phyloP scores from a whole-genome alignment of 352 stramenopile species.

The Pythium monospermum region DNA sequence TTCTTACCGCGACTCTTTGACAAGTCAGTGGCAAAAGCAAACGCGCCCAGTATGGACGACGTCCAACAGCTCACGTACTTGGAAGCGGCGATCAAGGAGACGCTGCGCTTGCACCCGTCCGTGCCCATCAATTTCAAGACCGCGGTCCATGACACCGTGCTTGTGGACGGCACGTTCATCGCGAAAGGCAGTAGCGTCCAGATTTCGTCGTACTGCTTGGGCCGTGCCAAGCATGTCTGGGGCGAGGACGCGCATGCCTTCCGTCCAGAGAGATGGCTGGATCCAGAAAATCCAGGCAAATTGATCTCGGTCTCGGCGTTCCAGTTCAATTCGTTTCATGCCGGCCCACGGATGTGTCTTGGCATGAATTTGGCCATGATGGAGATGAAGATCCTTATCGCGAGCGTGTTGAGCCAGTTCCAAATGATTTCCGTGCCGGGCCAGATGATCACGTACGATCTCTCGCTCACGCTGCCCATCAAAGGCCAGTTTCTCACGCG shows the following conservation, averaged over 20 bases:
- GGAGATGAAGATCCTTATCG: slow-evolving; percentile 40
- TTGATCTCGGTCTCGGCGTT: slow-evolving; percentile 27
- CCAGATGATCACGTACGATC: slow-evolving; percentile 21
- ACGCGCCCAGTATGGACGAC: slow-evolving; percentile 16
- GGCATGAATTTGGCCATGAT: slow-evolving; percentile 43
- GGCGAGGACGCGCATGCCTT: slow-evolving; percentile 24
- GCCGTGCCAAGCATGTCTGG: slow-evolving; percentile 25
- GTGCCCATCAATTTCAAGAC: slow-evolving; percentile 34
- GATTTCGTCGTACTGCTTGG: slow-evolving; percentile 29
- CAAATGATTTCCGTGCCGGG: slow-evolving; percentile 18
- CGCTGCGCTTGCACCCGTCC: slow-evolving; percentile 32
- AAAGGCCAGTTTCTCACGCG: slow-evolving; percentile 10
- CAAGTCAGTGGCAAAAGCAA: neutral
- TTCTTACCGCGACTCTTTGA: neutral
- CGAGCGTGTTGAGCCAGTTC: slow-evolving; percentile 34
- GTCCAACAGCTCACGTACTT: slow-evolving; percentile 17
- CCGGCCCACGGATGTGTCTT: slow-evolving; percentile 38
- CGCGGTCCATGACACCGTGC: slow-evolving; percentile 21
- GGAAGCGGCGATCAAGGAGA: slow-evolving; percentile 27
- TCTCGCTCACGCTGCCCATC: slow-evolving; percentile 21
- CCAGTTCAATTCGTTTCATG: slow-evolving; percentile 46
- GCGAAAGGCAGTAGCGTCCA: slow-evolving; percentile 16
- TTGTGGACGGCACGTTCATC: slow-evolving; percentile 35
- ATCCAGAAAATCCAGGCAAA: slow-evolving; percentile 12
- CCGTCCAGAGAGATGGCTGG: slow-evolving; percentile 28